These are phyloP conservation scores for Boletus subcaerulescens DNA, from an alignment of 768 basidiomycete genomes.

Conservation along the genomic window DNA sequence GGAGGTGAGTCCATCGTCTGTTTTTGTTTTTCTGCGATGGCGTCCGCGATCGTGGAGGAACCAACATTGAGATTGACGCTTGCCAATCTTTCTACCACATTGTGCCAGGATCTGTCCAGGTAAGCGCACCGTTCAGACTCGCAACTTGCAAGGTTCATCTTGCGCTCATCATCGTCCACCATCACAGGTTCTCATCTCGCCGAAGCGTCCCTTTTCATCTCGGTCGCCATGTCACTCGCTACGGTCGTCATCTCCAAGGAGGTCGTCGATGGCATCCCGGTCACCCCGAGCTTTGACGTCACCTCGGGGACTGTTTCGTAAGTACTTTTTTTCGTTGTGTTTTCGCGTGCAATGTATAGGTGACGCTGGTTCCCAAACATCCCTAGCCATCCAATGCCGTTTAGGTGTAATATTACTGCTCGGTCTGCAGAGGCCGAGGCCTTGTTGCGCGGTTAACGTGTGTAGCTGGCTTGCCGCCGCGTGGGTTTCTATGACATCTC, in stretches of 20 bases:
- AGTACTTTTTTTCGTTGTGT: constrained; percentile 4
- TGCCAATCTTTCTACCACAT: neutral
- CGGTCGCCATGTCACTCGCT: constrained; percentile 39
- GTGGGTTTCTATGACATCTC: neutral
- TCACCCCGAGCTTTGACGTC: constrained; percentile 42
- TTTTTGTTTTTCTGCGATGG: no score
- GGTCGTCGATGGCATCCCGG: constrained; percentile 38
- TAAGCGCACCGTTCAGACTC: neutral
- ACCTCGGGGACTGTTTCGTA: constrained; percentile 47
- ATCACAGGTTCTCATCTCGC: constrained; percentile 29
- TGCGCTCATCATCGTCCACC: neutral
- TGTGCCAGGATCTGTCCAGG: constrained; percentile 20
- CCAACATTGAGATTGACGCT: no score
- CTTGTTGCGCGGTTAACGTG: neutral
- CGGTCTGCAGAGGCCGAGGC: constrained; percentile 43
- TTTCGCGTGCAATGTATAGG: neutral
- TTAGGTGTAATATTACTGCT: constrained; percentile 52
- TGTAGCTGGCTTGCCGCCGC: no score
- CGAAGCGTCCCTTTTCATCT: constrained; percentile 26
- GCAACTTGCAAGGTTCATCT: no score
- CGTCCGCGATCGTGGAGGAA: no score
- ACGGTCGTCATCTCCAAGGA: constrained; percentile 43
- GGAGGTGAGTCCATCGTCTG: constrained; percentile 17
- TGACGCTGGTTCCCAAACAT: neutral
- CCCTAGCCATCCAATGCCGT: constrained; percentile 48